Evolutionary conservation across 768 basidiomycete genomes (phyloP).

Genomic region (Tephrocybe sp.): DNA sequence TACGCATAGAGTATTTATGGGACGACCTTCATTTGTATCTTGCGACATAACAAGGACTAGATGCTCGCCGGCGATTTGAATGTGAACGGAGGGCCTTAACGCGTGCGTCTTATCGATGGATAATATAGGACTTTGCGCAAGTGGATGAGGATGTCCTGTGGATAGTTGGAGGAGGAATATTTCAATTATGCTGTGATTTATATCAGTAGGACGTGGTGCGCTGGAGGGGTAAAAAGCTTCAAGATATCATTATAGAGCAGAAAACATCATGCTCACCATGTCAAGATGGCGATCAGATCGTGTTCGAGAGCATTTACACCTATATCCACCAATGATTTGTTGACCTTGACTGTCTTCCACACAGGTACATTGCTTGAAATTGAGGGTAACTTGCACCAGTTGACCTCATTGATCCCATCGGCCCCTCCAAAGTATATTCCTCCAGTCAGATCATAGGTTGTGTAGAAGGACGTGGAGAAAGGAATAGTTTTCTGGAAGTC

Average conservation of each 20-base stretch:
- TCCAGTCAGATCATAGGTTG: constrained; percentile 41
- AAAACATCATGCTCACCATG: constrained; percentile 38
- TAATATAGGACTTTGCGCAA: constrained; percentile 19
- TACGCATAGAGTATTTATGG: constrained; percentile 11
- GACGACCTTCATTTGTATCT: background rate
- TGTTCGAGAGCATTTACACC: constrained; percentile 41
- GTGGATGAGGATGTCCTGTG: constrained; percentile 13
- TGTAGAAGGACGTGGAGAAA: constrained; percentile 28
- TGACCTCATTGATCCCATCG: constrained; percentile 19
- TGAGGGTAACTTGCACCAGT: constrained; percentile 33
- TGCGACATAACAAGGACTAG: constrained; percentile 13
- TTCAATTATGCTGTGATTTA: no score
- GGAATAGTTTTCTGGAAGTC: constrained; percentile 24
- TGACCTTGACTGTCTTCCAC: constrained; percentile 29
- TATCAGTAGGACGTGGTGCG: background rate
- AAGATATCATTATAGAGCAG: background rate
- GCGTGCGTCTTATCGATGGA: constrained; percentile 22
- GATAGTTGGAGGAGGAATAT: constrained; percentile 7
- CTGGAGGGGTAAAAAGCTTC: background rate
- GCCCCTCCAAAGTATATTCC: constrained; percentile 40
- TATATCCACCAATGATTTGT: constrained; percentile 36
- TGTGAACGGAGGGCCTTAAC: constrained; percentile 7
- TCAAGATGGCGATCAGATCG: constrained; percentile 40
- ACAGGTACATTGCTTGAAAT: constrained; percentile 17
- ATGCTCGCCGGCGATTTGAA: constrained; percentile 19